Conservation (phyloP, 2,329 filamentous ascomycete genomes). For the Neopestalotiopsis clavispora region DNA sequence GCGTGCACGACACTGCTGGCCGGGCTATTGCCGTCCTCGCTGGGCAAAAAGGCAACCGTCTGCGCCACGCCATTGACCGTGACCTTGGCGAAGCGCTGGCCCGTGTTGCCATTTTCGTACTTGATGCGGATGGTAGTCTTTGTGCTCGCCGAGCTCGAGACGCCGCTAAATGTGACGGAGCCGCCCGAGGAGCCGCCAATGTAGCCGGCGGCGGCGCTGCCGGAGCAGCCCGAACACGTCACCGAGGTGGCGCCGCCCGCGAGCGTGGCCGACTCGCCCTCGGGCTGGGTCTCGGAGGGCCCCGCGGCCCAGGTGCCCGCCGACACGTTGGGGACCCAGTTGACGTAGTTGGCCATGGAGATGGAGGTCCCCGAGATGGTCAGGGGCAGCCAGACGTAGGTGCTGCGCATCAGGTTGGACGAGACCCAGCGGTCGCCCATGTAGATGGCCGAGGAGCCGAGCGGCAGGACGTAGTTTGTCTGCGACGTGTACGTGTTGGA, state of each 20-base stretch:
- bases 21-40: constrained; percentile 46
- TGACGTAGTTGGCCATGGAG: constrained; percentile 55
- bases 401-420: constrained; percentile 62
- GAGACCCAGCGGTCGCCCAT: constrained; percentile 71
- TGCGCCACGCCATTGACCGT: constrained; percentile 59
- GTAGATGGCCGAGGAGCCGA: constrained; percentile 55
- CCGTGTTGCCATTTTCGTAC: constrained; percentile 60
- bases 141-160: constrained; percentile 48
- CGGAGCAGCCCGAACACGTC: constrained; percentile 57
- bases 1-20: constrained; percentile 52
- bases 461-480: constrained; percentile 61
- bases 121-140: constrained; percentile 58
- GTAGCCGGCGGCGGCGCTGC: constrained; percentile 55
- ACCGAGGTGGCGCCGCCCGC: constrained; percentile 49
- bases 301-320: constrained; percentile 49
- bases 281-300: constrained; percentile 51
- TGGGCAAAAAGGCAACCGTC: constrained; percentile 60
- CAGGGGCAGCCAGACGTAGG: constrained; percentile 70
- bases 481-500: constrained; percentile 64
- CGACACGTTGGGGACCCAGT: constrained; percentile 55
- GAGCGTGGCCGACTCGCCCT: constrained; percentile 55
- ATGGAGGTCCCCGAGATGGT: constrained; percentile 56
- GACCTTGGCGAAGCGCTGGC: constrained; percentile 57
- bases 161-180: constrained; percentile 50
- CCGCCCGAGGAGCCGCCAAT: constrained; percentile 55